These are phyloP conservation scores for Ogataea dorogensis DNA, from an alignment of 805 yeast species.

Conservation along the genomic window DNA sequence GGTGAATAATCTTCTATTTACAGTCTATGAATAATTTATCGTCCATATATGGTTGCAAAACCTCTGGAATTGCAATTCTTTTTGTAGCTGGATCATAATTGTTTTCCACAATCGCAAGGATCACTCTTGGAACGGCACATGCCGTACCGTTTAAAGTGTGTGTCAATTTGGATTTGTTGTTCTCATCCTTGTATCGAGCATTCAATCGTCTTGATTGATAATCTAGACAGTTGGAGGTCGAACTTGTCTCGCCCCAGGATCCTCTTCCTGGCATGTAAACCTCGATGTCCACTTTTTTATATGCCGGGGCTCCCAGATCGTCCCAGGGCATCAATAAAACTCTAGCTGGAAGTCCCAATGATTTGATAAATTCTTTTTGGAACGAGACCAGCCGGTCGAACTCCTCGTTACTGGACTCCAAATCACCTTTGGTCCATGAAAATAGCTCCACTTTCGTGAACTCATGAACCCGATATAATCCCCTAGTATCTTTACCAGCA, in stretches of 20 bases:
- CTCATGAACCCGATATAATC: conserved; percentile 92
- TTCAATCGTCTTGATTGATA: conserved; percentile 84
- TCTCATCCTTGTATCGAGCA: conserved; percentile 49
- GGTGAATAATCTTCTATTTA: conserved; percentile 1
- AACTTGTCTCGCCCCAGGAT: conserved; percentile 86
- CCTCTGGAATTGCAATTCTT: conserved; percentile 62
- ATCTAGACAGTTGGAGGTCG: conserved; percentile 89
- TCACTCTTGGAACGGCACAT: conserved; percentile 88
- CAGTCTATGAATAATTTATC: conserved; percentile 41
- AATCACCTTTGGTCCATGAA: conserved; percentile 54
- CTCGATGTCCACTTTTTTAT: conserved; percentile 87
- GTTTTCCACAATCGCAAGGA: conserved; percentile 88
- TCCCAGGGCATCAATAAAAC: conserved; percentile 85
- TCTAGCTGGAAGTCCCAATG: conserved; percentile 76
- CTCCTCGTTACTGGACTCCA: conserved; percentile 40
- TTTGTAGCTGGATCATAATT: conserved; percentile 60
- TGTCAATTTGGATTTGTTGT: conserved; percentile 46
- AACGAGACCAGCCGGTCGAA: conserved; percentile 60
- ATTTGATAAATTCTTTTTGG: conserved; percentile 62
- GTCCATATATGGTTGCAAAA: conserved; percentile 71
- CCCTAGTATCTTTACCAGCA: conserved; percentile 87
- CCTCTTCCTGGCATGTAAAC: conserved; percentile 99
- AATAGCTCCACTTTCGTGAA: conserved; percentile 93
- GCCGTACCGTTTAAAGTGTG: conserved; percentile 95
- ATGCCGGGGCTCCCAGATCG: conserved; percentile 93